phyloP scores from a whole-genome alignment of 495 filamentous ascomycete genomes.

The Aeminium ludgeri region DNA sequence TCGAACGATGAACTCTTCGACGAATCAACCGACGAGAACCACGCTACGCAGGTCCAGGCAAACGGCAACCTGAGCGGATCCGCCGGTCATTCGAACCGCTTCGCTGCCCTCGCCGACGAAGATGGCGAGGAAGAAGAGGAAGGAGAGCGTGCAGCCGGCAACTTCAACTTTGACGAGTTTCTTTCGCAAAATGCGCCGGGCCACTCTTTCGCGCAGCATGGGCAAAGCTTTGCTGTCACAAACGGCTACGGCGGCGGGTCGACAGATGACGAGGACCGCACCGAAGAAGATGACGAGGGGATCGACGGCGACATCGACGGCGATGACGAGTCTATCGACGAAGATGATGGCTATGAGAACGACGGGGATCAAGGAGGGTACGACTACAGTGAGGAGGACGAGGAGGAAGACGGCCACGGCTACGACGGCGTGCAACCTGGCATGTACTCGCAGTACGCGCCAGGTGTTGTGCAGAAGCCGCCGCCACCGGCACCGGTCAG shows the following conservation, averaged over 20 bases:
- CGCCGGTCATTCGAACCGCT: slow-evolving; percentile 2
- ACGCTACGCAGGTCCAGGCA: not conserved
- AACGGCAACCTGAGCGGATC: not conserved
- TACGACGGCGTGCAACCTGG: slow-evolving; percentile 7
- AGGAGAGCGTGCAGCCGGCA: no score
- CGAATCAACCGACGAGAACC: slow-evolving; percentile 3
- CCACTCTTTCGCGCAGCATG: not conserved
- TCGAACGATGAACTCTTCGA: slow-evolving; percentile 1
- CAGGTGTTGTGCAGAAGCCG: no score
- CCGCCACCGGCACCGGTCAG: not conserved
- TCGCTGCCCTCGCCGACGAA: slow-evolving; percentile 1
- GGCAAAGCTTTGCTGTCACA: not conserved
- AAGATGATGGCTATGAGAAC: slow-evolving; percentile 5
- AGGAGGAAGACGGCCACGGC: slow-evolving; percentile 12
- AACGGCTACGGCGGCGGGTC: not conserved
- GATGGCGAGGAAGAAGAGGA: not conserved
- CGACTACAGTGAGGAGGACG: slow-evolving; percentile 2
- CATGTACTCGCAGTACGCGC: not conserved
- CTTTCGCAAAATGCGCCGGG: not conserved
- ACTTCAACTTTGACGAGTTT: no score
- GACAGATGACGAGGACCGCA: not conserved
- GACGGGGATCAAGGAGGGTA: slow-evolving; percentile 5
- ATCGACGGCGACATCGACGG: slow-evolving; percentile 2
- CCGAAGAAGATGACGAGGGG: not conserved
- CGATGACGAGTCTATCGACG: not conserved